Conservation (phyloP, 2,329 filamentous ascomycete species). For the Diaporthe eres region DNA sequence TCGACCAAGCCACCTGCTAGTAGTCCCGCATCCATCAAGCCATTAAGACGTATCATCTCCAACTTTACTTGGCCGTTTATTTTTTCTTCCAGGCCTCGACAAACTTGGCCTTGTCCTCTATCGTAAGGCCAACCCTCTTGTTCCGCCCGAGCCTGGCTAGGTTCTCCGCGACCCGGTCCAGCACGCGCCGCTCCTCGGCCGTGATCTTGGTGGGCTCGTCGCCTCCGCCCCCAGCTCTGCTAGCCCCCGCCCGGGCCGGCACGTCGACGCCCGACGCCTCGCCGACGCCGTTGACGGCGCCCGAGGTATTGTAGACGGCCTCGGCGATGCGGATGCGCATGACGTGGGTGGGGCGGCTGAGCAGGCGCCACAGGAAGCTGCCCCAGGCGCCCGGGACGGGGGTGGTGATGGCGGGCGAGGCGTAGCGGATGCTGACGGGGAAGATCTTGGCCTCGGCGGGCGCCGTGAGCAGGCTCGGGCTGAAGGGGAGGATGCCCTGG, state of each 20-base stretch:
- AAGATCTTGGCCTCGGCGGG: constrained; percentile 83
- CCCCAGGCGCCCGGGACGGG: constrained; percentile 83
- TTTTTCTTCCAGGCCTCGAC: constrained; percentile 73
- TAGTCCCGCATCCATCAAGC: neutral
- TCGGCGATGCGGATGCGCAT: constrained; percentile 94
- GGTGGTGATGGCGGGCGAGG: constrained; percentile 90
- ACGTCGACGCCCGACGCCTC: constrained; percentile 47
- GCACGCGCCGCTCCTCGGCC: constrained; percentile 74
- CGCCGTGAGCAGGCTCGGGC: constrained; percentile 79
- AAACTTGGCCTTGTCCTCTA: constrained; percentile 87
- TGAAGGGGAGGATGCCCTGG: constrained; percentile 87
- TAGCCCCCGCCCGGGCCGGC: constrained; percentile 43
- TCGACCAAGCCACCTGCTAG: neutral
- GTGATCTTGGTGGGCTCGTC: constrained; percentile 50
- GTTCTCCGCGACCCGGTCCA: constrained; percentile 87
- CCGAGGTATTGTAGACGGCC: constrained; percentile 69
- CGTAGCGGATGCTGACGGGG: constrained; percentile 91
- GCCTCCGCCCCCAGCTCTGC: constrained; percentile 46
- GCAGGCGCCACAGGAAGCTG: constrained; percentile 86
- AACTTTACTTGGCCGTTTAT: constrained; percentile 47
- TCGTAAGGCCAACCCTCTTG: constrained; percentile 87
- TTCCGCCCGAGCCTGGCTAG: constrained; percentile 89
- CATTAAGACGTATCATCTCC: neutral
- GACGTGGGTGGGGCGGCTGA: constrained; percentile 87
- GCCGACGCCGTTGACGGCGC: constrained; percentile 52